Conservation (phyloP, 169 alveolate species). For the Babesia bigemina region DNA sequence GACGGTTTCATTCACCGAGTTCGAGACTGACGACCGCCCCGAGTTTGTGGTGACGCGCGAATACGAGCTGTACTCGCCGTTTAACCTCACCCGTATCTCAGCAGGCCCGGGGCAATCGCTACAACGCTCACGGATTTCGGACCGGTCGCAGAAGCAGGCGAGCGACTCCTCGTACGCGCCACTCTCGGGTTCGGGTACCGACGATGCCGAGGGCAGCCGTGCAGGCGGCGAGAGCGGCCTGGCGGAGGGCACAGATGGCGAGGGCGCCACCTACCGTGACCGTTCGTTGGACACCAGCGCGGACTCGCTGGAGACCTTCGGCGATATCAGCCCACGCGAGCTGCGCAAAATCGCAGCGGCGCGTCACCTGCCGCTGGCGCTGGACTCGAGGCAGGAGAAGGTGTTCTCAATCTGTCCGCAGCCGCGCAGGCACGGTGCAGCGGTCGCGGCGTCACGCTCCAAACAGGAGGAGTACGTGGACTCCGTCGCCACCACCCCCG, state of each 20-base stretch:
- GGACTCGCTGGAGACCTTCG: not conserved
- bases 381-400: slow-evolving; percentile 29
- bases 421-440: slow-evolving; percentile 16
- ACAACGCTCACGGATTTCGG: not conserved
- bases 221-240: not conserved
- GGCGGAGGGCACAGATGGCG: not conserved
- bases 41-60: slow-evolving; percentile 19
- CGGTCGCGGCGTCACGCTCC: not conserved
- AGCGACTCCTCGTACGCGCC: no score
- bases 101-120: not conserved
- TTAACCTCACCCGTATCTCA: not conserved
- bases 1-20: not conserved
- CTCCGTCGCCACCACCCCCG: slow-evolving; percentile 1
- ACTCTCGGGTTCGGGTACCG: not conserved
- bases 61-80: slow-evolving; percentile 16
- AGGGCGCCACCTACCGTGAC: not conserved
- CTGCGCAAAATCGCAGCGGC: slow-evolving; percentile 20
- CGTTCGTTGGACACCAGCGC: not conserved
- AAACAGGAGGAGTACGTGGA: not conserved
- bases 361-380: slow-evolving; percentile 34
- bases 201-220: not conserved
- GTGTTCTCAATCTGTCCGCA: slow-evolving; percentile 16
- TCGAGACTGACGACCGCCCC: not conserved
- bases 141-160: no score
- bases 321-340: slow-evolving; percentile 1